Evolutionary conservation across 192 early-diverging fungal species (phyloP), one percentile per base, ranked within the genome.

Genomic region (Gamsiella multidivaricata): DNA sequence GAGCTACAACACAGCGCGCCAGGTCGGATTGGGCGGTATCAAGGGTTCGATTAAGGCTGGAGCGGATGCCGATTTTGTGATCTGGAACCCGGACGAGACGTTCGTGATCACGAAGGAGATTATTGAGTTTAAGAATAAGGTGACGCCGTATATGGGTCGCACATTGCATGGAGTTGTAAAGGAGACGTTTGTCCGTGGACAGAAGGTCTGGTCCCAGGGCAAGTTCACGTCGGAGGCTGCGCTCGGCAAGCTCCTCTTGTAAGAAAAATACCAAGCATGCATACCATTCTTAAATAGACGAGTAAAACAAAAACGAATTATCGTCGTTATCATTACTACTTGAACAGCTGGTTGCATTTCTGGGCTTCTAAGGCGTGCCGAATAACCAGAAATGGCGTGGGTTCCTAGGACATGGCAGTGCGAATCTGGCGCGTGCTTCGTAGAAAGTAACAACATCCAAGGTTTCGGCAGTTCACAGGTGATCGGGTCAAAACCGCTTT

Each of bases 101-200:
- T 91, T 86, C 81, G 71, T 54, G 6, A 62, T 91, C 49, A 86
- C 82, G 11, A 81, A 79, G 15, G 85, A 89, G 59, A 85, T 88
- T 66, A 88, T 94, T 29, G 89, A 92, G 62, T 94, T 94, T 81
- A 91, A 91, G 70, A 91, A 94, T 74, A 94, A 93, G 82, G 81
- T 92, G 14, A 91, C 91, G 3, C 93, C 93, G 5, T 94, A 94
- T 76, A 76, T 86, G 63, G 91, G 89, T 26, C 82, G 82, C 46
- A 58, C 59, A 3, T 81, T 91, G 53, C 66, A 87, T 29, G 93
- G 93, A 39, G 70, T 84, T 6, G 90, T 94, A 29, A 85, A 89
- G 69, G 85, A 89, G 61, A 93, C 93, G 25, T 81, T 92, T 45
- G 85, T 94, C 15, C 89, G 93, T 52, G 93, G 93, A 26, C 73